Evolutionary conservation across 202 grass and related monocot species (phyloP).

Genomic region (Panicum hallii): DNA sequence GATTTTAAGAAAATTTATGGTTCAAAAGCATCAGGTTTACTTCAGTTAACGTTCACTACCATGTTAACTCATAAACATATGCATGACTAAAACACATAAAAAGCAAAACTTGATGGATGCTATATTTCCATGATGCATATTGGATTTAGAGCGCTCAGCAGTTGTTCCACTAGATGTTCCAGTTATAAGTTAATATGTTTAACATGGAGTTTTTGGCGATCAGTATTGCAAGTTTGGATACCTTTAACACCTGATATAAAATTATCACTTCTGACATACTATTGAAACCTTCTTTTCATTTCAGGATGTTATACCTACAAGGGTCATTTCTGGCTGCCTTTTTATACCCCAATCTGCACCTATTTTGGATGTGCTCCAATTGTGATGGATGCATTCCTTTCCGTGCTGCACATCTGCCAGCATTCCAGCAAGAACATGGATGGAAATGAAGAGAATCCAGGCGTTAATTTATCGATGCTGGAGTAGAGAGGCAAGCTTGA

Average conservation of each 20-base stretch:
- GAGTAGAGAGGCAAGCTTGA: slow-evolving; percentile 25
- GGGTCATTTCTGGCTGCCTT: slow-evolving; percentile 38
- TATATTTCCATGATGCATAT: background rate
- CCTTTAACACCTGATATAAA: background rate
- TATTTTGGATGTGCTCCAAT: slow-evolving; percentile 3
- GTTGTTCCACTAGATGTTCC: background rate
- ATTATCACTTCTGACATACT: background rate
- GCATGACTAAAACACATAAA: background rate
- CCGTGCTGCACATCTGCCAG: background rate
- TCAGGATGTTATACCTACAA: slow-evolving; percentile 38
- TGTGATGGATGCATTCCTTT: background rate
- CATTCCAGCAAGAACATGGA: slow-evolving; percentile 23
- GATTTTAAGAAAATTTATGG: background rate
- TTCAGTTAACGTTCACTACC: background rate
- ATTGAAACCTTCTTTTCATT: slow-evolving; percentile 29
- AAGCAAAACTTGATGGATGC: slow-evolving; percentile 3
- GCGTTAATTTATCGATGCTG: background rate
- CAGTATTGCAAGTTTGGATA: background rate
- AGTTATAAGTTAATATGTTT: slow-evolving; percentile 12
- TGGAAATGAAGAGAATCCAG: slow-evolving; percentile 6
- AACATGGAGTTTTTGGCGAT: background rate
- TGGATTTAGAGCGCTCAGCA: slow-evolving; percentile 4
- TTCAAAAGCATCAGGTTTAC: background rate
- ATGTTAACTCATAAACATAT: background rate
- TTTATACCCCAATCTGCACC: slow-evolving; percentile 26